These are phyloP conservation scores for Apostasia shenzhenica DNA, from an alignment of 106 monocot species.

Conservation along the genomic window DNA sequence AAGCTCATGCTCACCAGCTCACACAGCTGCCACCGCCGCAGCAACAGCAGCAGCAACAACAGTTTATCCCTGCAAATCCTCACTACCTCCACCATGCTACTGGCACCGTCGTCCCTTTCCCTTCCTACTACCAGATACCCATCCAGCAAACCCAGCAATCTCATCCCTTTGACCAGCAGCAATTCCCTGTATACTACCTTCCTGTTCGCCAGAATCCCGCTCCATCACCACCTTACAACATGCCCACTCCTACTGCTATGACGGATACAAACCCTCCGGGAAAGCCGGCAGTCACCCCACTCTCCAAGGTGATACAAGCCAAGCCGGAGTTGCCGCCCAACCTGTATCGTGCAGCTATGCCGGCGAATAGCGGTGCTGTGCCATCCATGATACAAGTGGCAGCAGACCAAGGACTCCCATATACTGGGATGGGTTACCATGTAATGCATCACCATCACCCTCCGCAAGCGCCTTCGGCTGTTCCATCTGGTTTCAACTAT, in stretches of 20 bases:
- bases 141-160: conserved; percentile 31
- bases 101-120: conserved; percentile 33
- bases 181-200: conserved; percentile 59
- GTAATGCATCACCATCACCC: conserved; percentile 45
- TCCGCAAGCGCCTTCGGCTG: conserved; percentile 11
- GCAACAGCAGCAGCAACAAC: conserved; percentile 44
- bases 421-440: conserved; percentile 46
- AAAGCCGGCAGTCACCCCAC: conserved; percentile 10
- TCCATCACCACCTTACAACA: conserved; percentile 17
- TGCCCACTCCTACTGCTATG: conserved; percentile 12
- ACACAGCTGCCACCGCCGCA: conserved; percentile 17
- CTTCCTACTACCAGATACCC: conserved; percentile 45
- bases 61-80: conserved; percentile 35
- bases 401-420: conserved; percentile 22
- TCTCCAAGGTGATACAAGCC: conserved; percentile 18
- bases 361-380: not conserved
- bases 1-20: conserved; percentile 8
- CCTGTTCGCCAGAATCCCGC: conserved; percentile 33
- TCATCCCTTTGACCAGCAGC: conserved; percentile 14
- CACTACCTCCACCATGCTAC: conserved; percentile 35
- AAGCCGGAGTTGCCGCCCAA: conserved; percentile 33
- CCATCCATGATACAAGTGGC: conserved; percentile 25
- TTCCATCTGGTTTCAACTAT: conserved; percentile 3
- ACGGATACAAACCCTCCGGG: conserved; percentile 11
- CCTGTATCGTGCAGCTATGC: conserved; percentile 26